Conservation (phyloP, 129 eudicot species). For the Pittosporum tobira region DNA sequence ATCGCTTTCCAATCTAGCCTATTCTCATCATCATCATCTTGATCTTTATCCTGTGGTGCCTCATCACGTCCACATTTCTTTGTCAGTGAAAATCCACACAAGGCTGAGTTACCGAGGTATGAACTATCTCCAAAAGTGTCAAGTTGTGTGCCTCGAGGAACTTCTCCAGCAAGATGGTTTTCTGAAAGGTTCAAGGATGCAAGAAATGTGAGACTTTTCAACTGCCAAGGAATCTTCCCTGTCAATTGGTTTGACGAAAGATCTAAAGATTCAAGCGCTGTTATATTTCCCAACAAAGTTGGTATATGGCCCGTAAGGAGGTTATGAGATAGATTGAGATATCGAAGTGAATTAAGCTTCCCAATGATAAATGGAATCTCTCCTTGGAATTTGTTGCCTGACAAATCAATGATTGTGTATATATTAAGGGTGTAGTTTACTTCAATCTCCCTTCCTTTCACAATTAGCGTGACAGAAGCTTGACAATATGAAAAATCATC, state of each 20-base stretch:
- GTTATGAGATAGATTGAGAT: slow-evolving; percentile 7
- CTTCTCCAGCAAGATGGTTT: slow-evolving; percentile 7
- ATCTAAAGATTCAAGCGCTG: slow-evolving; percentile 10
- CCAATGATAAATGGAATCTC: not conserved
- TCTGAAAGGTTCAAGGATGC: slow-evolving; percentile 4
- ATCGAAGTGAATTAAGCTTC: not conserved
- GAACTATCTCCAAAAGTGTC: slow-evolving; percentile 1
- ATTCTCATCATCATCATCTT: not conserved
- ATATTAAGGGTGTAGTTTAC: not conserved
- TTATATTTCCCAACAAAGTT: not conserved
- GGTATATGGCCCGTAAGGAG: not conserved
- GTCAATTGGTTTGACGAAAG: slow-evolving; percentile 12
- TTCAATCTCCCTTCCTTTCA: not conserved
- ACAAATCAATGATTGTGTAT: not conserved
- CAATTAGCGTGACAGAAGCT: not conserved
- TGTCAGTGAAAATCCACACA: slow-evolving; percentile 4
- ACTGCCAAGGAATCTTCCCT: slow-evolving; percentile 4
- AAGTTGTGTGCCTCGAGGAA: slow-evolving; percentile 6
- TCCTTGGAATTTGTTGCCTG: slow-evolving; percentile 4
- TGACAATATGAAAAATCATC: not conserved
- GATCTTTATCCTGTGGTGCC: not conserved
- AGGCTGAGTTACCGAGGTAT: not conserved
- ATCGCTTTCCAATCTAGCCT: not conserved
- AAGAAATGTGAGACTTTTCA: slow-evolving; percentile 7
- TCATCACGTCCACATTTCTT: not conserved